Evolutionary conservation across 805 yeast species (phyloP).

Genomic region (Diddensiella transvaalensis): DNA sequence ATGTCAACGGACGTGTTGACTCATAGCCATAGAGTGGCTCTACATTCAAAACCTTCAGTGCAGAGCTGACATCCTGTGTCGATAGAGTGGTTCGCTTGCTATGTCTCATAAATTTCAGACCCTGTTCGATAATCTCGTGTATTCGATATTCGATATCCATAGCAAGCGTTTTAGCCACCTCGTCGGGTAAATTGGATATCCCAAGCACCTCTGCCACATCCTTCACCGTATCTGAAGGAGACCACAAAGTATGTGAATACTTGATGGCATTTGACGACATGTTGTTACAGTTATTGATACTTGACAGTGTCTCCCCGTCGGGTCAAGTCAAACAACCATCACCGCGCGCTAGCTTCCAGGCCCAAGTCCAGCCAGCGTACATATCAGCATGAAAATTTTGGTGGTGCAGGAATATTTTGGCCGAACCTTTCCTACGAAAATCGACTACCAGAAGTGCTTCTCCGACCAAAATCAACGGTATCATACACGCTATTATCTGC

Average conservation of each 20-base stretch:
- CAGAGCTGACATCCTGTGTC: constrained; percentile 76
- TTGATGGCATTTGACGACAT: constrained; percentile 27
- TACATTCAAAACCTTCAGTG: constrained; percentile 79
- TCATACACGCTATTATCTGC: too few species aligned
- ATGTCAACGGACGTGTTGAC: constrained; percentile 62
- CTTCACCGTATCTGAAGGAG: constrained; percentile 93
- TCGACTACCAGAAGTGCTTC: too few species aligned
- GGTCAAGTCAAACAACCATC: too few species aligned
- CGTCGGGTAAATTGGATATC: constrained; percentile 69
- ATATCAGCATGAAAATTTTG: too few species aligned
- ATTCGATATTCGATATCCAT: constrained; percentile 99
- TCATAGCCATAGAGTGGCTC: constrained; percentile 94
- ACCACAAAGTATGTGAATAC: constrained; percentile 88
- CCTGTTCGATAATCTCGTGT: constrained; percentile 92
- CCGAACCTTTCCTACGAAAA: too few species aligned
- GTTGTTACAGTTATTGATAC: too few species aligned
- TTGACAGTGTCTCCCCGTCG: too few species aligned
- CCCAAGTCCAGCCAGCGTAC: too few species aligned
- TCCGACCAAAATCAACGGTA: too few species aligned
- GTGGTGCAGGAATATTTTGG: too few species aligned
- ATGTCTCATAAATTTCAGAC: constrained; percentile 93
- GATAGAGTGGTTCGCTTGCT: constrained; percentile 78
- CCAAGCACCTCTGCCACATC: constrained; percentile 95
- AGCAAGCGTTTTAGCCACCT: constrained; percentile 89
- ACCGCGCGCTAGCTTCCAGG: too few species aligned